Base-by-base conservation (phyloP, 495 filamentous ascomycete genomes). In the Neurospora tetraspora region DNA sequence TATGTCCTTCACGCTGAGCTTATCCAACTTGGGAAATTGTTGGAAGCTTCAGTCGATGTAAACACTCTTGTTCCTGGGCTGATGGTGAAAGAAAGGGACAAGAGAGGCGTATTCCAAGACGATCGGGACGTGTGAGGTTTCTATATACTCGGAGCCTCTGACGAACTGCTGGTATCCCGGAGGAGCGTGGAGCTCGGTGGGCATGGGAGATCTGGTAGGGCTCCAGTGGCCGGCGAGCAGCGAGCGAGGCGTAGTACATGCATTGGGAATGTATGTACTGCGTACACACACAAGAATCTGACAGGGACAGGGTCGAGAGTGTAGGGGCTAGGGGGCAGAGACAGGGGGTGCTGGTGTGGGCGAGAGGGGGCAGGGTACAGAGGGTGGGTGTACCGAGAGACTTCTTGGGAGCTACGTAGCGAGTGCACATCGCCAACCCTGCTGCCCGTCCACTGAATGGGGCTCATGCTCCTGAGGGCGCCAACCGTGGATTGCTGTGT, bases 121-220 rank as follows among this genome's bases (percentile, higher is more conserved):
- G 53, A 65, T 65, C 53, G 72, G 76, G 71, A 75, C 76, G 73
- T 40, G 71, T 76, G 78, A 78, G 76, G 78, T 76, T 80, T 79
- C 76, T 79, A 80, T 77, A 80, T 80, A 80, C 70, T 34, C 53
- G 53, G 53, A 65, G 53, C 53, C 75, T 71, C 71, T 71, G 61
- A 71, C 40, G 65, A 45, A 70, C 79, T 65, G 53, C 53, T 65
- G 14, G 12, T 65, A 74, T 78, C 76, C 78, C 71, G 69, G 71
- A 73, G 72, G 72, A 74, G 73, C 53, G 53, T 27, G 71, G 72
- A n/a, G 45, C 76, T 80, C 53, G 75, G 79, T 80, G 79, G 78
- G 77, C 71, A 73, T 74, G 78, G 77, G 78, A 78, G 79, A 78
- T 79, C 75, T 71, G 45, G 73, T 75, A 76, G 74, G 77, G 74